Evolutionary conservation across 2,329 filamentous ascomycete species (phyloP), one percentile per base, ranked within the genome.

Genomic region (Penicillium sp.): DNA sequence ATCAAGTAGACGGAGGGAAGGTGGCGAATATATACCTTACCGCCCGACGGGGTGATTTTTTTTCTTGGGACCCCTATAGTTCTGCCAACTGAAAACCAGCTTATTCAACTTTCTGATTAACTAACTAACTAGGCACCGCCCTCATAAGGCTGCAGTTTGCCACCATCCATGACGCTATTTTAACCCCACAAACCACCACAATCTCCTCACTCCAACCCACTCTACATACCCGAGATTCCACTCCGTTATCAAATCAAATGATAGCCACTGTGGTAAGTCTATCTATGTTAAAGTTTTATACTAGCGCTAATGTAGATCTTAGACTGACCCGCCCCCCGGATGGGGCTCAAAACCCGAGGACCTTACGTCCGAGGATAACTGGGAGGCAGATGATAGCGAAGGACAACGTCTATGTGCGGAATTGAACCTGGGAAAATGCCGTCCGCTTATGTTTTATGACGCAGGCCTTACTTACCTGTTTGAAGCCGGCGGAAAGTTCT

Each of bases 311-410:
- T 28, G 22, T 26, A 28, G 12, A 47, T 47, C 22, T 26, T 8
- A 26, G 44, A 47, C 44, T 28, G 44, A 47, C 44, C 44, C 44
- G 5, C 12, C 44, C 9, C 22, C 12, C 0, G 22, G 22, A 12
- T 47, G 44, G 44, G 44, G 44, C 44, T 15, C 44, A 47, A 8
- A n/a, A 4, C 44, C 44, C 24, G 22, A 24, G 44, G 44, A 17
- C 24, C 24, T 47, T 13, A n/a, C 26, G 13, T 26, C 28, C 44
- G 22, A 15, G 22, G 44, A 47, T n/a, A 24, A 28, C 44, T 47
- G 44, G 44, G 44, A 47, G 5, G 44, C 24, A 47, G 44, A 47
- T 28, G 44, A 47, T 17, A 47, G 44, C 17, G 44, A 15, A 47
- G 13, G 44, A 6, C 44, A 47, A 47, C 28, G 24, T 24, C 24